Conservation (phyloP, 352 stramenopile genomes). For the Bremia lactucae region DNA sequence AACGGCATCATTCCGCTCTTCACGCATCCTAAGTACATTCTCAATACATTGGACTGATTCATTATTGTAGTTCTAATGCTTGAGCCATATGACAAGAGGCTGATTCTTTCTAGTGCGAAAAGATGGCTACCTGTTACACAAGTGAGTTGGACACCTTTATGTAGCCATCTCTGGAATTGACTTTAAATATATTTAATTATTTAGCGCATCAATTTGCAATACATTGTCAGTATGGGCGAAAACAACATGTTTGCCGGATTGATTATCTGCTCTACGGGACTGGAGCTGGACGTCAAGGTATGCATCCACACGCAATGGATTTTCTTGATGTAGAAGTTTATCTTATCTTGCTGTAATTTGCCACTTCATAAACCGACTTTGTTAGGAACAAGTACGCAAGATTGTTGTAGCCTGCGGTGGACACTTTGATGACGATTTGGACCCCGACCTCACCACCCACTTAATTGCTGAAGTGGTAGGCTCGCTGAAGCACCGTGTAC, state of each 20-base stretch:
- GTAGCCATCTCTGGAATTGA: too few relatives aligned
- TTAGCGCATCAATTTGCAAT: too few relatives aligned
- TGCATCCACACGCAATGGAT: too few relatives aligned
- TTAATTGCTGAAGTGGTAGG: conserved; percentile 50
- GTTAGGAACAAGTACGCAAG: conserved; percentile 61
- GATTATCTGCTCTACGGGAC: conserved; percentile 40
- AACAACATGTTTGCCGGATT: conserved; percentile 35
- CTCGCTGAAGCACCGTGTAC: conserved; percentile 54
- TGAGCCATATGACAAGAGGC: too few relatives aligned
- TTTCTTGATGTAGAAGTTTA: too few relatives aligned
- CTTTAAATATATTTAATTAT: too few relatives aligned
- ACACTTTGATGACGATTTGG: conserved; percentile 44
- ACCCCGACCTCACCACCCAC: conserved; percentile 38
- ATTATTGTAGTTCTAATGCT: conserved; percentile 93
- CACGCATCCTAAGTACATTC: conserved; percentile 86
- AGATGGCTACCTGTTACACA: too few relatives aligned
- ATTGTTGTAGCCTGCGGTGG: conserved; percentile 48
- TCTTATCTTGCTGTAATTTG: too few relatives aligned
- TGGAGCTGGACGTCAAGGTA: conserved; percentile 46
- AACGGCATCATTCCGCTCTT: conserved; percentile 88
- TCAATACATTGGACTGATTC: conserved; percentile 93
- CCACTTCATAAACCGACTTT: neutral
- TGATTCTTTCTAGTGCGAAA: too few relatives aligned
- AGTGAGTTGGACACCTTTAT: too few relatives aligned
- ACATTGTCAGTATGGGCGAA: conserved; percentile 8